Base-by-base conservation (phyloP, 1,139 yeast species). In the Diutina ranongensis region DNA sequence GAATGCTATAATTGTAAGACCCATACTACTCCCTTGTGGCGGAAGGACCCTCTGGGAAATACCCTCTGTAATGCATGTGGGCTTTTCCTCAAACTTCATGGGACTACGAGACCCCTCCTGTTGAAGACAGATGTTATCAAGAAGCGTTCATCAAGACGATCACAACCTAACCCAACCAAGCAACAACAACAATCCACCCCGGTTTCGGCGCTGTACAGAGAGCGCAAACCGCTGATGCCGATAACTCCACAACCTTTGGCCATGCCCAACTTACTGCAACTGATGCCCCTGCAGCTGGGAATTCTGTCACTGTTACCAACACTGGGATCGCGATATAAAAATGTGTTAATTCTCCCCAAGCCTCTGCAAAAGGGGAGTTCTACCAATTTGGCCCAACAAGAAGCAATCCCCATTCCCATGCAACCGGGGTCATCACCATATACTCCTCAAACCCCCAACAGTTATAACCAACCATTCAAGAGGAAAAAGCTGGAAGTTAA, bases 41-140 rank as follows among this genome's bases (percentile, higher is more conserved):
- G 82, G 45, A 71, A 75, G 52, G 79, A 76, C 53, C 70, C 78
- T 2, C 64, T 59, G 38, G 82, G 82, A 0, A 72, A 76, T 49
- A 74, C 80, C 1, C 60, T 76, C 13, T 76, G 82, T 56, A 76
- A 76, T 54, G 82, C 82, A 0, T 76, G 82, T 60, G 82, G 82
- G 1, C 60, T 76, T 35, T 76, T 76, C 53, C 64, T 71, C 47
- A 76, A 76, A 51, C 59, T 76, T 27, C 82, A 76, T 52, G 82
- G 82, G 21, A 74, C 78, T 2, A 73, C 76, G 50, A 60, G 82
- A 45, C 82, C 82, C 2, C 62, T 76, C 25, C 70, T 78, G 20
- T 61, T 74, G 45, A 76, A 76, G 52, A 75, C 80, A 0, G 82
- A 76, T 52, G 76, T 76, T 12, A 76, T 76, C 46, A 75, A 74